Evolutionary conservation across 2,329 filamentous ascomycete genomes (phyloP).

Genomic region (Atkinsonella texensis): DNA sequence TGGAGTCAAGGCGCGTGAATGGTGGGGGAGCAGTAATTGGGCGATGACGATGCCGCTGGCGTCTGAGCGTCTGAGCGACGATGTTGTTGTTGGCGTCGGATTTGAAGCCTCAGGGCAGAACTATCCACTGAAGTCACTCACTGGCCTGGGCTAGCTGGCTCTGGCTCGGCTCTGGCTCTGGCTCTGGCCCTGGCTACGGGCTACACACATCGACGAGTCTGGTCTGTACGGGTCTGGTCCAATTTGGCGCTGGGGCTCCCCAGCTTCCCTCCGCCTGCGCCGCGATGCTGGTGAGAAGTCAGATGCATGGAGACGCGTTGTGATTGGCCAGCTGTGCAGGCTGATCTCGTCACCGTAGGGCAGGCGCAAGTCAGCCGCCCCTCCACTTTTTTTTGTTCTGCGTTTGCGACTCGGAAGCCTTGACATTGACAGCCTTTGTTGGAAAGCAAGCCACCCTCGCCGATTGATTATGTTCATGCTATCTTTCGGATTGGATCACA

Average conservation of each 20-base stretch:
- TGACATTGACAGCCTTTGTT: too few relatives aligned
- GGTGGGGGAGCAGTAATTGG: background rate
- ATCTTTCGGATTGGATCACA: too few relatives aligned
- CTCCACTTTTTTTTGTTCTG: background rate
- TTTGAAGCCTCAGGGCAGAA: conserved; percentile 9
- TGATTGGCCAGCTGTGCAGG: conserved; percentile 12
- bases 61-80: background rate
- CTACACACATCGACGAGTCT: too few relatives aligned
- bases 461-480: too few relatives aligned
- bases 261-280: background rate
- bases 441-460: too few relatives aligned
- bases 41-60: conserved; percentile 3
- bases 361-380: background rate
- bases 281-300: conserved; percentile 9
- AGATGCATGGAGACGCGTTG: conserved; percentile 9
- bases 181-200: background rate
- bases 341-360: background rate
- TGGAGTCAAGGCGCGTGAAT: conserved; percentile 9
- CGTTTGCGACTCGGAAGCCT: background rate
- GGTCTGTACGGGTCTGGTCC: too few relatives aligned
- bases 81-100: conserved; percentile 2
- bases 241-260: too few relatives aligned
- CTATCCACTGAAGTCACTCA: conserved; percentile 3
- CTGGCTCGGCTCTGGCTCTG: conserved; percentile 1
- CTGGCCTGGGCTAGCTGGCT: too few relatives aligned